Evolutionary conservation across 2,329 filamentous ascomycete genomes (phyloP), one percentile per base, ranked within the genome.

Genomic region (Pseudocercospora macadamiae): DNA sequence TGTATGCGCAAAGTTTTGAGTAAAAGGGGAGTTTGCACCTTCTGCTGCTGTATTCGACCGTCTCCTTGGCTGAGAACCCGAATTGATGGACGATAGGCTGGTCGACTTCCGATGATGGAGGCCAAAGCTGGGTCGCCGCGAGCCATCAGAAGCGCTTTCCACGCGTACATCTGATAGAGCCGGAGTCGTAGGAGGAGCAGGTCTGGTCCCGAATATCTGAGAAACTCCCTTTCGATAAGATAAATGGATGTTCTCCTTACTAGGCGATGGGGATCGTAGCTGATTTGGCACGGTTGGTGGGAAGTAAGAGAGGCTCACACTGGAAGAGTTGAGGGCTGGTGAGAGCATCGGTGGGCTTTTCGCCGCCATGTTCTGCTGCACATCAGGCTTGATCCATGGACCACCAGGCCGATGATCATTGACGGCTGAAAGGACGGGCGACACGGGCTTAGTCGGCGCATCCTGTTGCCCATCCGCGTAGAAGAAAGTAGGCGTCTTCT

Each of bases 401-500:
- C 59, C 65, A 12, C 61, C 57, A 26, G 54, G 48, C 37, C 65
- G 63, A 48, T 66, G 66, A 47, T 68, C 64, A 14, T 66, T 64
- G 16, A 67, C 61, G n/a, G 68, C 66, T 6, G 39, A 75, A 69
- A 54, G 77, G 70, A 51, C 77, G 39, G 74, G 73, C 66, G 71
- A 74, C 70, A 69, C 68, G 61, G 68, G 69, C 61, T 68, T 72
- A 14, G 52, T 25, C 18, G 58, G 55, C 16, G 73, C 70, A 44
- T 79, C 77, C 60, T 77, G 68, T 47, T 81, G 79, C 18, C 80
- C 75, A 64, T 81, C 81, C 4, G 80, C 80, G 65, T 83, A 81
- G 63, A 82, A 78, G 70, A 83, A 83, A 1, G 74, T 72, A 3
- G 78, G 71, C 34, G 75, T 71, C 65, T 82, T 83, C 72, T 76